A percentile compares a stretch with the other conserved stretches of the same genome.
These are phyloP conservation scores for Pythium dissotocum DNA, from an alignment of 352 stramenopile genomes.

Conservation along the genomic window DNA sequence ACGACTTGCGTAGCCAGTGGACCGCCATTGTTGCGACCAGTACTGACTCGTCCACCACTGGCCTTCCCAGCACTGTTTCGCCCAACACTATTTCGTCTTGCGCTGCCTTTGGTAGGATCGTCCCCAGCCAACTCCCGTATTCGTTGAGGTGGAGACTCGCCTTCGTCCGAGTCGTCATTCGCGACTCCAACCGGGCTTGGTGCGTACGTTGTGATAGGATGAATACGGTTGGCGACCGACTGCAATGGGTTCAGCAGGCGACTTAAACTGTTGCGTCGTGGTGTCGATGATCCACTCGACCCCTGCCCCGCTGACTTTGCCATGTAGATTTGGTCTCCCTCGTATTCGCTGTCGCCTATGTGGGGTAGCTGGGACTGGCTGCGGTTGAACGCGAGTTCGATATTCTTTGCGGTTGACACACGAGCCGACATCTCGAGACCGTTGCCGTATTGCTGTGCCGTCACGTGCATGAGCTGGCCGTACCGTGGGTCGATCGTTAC, in stretches of 20 bases:
- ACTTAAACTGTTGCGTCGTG: conserved; percentile 15
- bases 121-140: neutral
- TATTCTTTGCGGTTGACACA: neutral
- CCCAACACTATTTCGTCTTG: neutral
- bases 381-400: neutral
- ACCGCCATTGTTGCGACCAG: neutral
- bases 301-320: conserved; percentile 3
- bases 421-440: neutral
- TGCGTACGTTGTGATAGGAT: conserved; percentile 20
- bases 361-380: neutral
- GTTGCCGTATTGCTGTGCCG: neutral
- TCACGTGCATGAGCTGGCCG: no score
- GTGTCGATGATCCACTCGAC: neutral
- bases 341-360: neutral
- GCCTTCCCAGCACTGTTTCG: neutral
- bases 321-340: neutral
- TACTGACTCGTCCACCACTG: neutral
- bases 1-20: conserved; percentile 13
- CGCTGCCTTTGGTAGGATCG: neutral
- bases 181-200: neutral
- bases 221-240: conserved; percentile 10
- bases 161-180: conserved; percentile 8
- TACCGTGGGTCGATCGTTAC: no score
- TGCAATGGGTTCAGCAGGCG: conserved; percentile 8
- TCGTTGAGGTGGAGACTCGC: neutral